A percentile compares a stretch with the other conserved stretches of the same genome.
phyloP scores from a whole-genome alignment of 2,329 filamentous ascomycete genomes.

The Zarea fungicola region DNA sequence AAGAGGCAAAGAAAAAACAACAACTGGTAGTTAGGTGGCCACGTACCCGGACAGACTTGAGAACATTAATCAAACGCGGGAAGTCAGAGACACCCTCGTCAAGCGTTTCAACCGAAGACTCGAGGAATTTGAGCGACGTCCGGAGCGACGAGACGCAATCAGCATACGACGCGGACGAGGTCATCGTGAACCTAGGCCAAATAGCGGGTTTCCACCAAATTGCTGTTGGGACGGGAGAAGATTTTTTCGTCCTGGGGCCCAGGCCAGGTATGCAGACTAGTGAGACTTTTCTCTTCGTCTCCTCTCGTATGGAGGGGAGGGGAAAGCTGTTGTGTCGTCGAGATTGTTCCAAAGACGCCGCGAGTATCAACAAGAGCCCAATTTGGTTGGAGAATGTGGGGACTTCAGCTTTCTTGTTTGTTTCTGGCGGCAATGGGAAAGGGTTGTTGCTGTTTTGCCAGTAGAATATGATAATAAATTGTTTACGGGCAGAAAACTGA shows the following conservation, averaged over 20 bases:
- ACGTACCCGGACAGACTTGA: constrained; percentile 54
- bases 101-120: constrained; percentile 54
- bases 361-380: too few species aligned
- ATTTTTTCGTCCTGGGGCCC: neutral
- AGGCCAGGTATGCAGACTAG: neutral
- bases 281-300: constrained; percentile 1
- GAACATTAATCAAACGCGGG: constrained; percentile 48
- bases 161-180: constrained; percentile 37
- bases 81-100: constrained; percentile 53
- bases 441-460: neutral
- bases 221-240: constrained; percentile 10
- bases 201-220: constrained; percentile 6
- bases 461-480: neutral
- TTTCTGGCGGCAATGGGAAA: constrained; percentile 3
- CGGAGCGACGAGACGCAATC: constrained; percentile 57
- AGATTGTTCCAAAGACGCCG: too few species aligned
- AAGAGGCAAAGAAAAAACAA: constrained; percentile 6
- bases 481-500: neutral
- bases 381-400: constrained; percentile 11
- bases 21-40: too few species aligned
- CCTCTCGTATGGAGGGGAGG: neutral
- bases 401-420: neutral
- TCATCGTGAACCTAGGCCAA: constrained; percentile 15
- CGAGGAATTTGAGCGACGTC: constrained; percentile 55
- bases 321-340: too few species aligned